phyloP scores from a whole-genome alignment of 495 filamentous ascomycete genomes.

The Neurospora tetraspora region DNA sequence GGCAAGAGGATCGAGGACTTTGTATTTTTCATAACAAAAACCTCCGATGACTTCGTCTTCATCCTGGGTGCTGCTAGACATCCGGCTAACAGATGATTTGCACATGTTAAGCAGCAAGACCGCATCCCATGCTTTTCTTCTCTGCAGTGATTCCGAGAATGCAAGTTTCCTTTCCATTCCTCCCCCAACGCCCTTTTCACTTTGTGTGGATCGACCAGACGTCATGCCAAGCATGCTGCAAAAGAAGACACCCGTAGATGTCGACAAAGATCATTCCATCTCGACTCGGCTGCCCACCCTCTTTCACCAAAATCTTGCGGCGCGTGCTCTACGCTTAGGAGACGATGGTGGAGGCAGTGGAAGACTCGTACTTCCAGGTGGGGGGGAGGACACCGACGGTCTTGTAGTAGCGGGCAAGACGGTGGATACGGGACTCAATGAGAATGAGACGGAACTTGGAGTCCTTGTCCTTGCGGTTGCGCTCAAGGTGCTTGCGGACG shows the following conservation, averaged over 20 bases:
- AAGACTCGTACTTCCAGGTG: constrained; percentile 92
- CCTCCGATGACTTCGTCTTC: background rate
- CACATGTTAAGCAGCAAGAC: background rate
- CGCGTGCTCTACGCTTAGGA: constrained; percentile 35
- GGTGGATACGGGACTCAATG: constrained; percentile 98
- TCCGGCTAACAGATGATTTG: background rate
- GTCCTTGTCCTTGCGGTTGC: constrained; percentile 99
- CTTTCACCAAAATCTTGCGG: background rate
- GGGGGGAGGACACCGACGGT: constrained; percentile 95
- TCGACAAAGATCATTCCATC: constrained; percentile 6
- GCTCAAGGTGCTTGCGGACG: constrained; percentile 99
- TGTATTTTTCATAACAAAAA: background rate
- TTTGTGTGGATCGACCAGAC: background rate
- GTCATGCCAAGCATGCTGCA: constrained; percentile 10
- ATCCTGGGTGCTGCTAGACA: background rate
- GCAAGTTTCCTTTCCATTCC: constrained; percentile 27
- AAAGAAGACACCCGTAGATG: constrained; percentile 7
- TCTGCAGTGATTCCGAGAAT: constrained; percentile 14
- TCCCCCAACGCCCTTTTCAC: constrained; percentile 13
- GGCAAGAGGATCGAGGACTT: background rate
- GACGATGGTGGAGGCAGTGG: constrained; percentile 54
- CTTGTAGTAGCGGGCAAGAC: constrained; percentile 94
- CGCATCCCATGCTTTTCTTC: constrained; percentile 2
- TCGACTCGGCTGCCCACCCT: constrained; percentile 4
- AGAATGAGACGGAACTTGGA: constrained; percentile 99